A percentile compares a stretch with the other conserved stretches of the same genome.
These are phyloP conservation scores for Stachybotrys chlorohalonatus DNA, from an alignment of 2,329 filamentous ascomycete species.

Conservation along the genomic window DNA sequence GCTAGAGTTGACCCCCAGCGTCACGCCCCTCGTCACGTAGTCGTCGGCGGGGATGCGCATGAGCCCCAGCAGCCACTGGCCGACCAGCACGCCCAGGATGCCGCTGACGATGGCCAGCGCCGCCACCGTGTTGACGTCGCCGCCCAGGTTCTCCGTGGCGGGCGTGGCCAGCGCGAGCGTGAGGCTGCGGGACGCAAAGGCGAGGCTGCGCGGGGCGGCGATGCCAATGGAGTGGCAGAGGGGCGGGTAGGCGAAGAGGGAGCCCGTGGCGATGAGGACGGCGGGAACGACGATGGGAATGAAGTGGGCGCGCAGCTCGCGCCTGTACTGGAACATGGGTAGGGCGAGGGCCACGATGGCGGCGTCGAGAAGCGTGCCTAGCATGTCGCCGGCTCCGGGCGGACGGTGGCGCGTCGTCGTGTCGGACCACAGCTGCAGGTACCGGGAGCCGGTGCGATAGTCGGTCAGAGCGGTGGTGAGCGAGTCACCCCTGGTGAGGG, in stretches of 20 bases:
- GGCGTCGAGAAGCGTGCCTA: conserved; percentile 45
- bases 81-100: conserved; percentile 49
- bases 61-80: conserved; percentile 34
- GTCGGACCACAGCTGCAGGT: conserved; percentile 40
- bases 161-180: conserved; percentile 52
- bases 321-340: conserved; percentile 52
- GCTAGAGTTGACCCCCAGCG: conserved; percentile 50
- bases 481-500: conserved; percentile 29
- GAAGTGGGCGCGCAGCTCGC: conserved; percentile 45
- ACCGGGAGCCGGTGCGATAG: conserved; percentile 45
- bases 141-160: conserved; percentile 45
- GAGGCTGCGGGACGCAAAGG: conserved; percentile 47
- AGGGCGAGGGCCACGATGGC: conserved; percentile 50
- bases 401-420: conserved; percentile 8
- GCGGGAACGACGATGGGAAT: conserved; percentile 45
- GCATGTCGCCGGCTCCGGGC: conserved; percentile 49
- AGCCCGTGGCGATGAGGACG: conserved; percentile 38
- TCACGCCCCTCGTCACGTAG: conserved; percentile 54
- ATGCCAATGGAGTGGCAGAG: conserved; percentile 48
- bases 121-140: conserved; percentile 45
- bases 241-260: conserved; percentile 48
- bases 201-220: conserved; percentile 37
- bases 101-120: conserved; percentile 51
- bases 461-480: conserved; percentile 31
- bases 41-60: conserved; percentile 49